Percentiles rank a stretch among this genome's conserved stretches.
phyloP scores from a whole-genome alignment of 148 eudicot genomes.

The Rhododendron simsii region DNA sequence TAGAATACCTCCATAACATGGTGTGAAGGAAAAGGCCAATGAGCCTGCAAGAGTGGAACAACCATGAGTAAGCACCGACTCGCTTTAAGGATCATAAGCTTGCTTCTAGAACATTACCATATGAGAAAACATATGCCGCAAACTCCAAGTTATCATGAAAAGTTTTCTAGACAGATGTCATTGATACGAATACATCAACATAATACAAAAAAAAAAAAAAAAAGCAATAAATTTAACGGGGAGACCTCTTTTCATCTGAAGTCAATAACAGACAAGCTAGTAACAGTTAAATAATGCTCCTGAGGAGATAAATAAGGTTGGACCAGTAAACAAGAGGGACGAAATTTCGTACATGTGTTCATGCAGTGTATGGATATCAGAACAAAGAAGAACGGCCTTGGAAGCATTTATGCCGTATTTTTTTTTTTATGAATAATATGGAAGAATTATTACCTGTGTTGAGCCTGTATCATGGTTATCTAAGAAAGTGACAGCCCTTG shows the following conservation, averaged over 20 bases:
- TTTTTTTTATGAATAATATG: not conserved
- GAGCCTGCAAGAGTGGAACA: constrained; percentile 58
- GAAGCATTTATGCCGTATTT: not conserved
- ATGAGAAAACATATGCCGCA: not conserved
- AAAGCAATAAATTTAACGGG: not conserved
- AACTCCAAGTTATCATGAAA: not conserved
- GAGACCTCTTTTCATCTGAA: not conserved
- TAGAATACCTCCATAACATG: constrained; percentile 79
- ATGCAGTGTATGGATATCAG: not conserved
- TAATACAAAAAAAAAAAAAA: not conserved
- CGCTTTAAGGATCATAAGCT: not conserved
- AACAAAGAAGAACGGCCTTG: not conserved
- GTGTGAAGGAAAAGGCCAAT: constrained; percentile 87
- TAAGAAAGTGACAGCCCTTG: constrained; percentile 88
- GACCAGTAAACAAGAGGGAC: not conserved
- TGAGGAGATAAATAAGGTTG: not conserved
- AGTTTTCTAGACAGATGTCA: not conserved
- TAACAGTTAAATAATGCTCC: not conserved
- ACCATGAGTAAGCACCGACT: constrained; percentile 2
- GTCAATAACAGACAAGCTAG: not conserved
- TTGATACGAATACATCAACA: not conserved
- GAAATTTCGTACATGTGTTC: not conserved
- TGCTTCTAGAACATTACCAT: not conserved
- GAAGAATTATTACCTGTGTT: constrained; percentile 58
- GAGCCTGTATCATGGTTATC: constrained; percentile 98